These are phyloP conservation scores for Sclerotinia borealis DNA, from an alignment of 2,329 filamentous ascomycete species.

Conservation along the genomic window DNA sequence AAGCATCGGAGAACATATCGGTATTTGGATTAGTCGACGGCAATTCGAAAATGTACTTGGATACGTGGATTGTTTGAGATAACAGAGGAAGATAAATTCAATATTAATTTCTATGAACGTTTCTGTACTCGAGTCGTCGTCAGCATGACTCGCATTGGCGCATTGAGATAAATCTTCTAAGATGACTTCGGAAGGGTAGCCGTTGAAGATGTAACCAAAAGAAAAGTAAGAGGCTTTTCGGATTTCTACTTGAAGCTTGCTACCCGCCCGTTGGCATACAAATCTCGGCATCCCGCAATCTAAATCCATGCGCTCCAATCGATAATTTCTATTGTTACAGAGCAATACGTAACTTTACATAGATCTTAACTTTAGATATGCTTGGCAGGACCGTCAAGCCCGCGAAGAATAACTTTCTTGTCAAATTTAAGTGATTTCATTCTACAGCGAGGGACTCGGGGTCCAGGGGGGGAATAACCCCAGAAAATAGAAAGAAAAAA, in stretches of 20 bases:
- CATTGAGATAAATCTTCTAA: not conserved
- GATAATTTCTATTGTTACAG: not conserved
- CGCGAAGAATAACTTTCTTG: not conserved
- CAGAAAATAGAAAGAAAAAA: not conserved
- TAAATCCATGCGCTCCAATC: constrained; percentile 6
- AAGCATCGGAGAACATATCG: not conserved
- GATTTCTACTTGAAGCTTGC: not conserved
- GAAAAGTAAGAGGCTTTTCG: not conserved
- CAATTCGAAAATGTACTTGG: not conserved
- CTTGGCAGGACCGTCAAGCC: not conserved
- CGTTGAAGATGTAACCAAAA: constrained; percentile 3
- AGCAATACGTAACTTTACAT: not conserved
- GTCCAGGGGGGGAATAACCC: constrained; percentile 3
- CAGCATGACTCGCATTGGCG: not conserved
- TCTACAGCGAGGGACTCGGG: not conserved
- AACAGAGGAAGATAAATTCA: not conserved
- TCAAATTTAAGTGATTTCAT: not conserved
- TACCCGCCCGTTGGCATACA: constrained; percentile 4
- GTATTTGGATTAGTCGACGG: not conserved
- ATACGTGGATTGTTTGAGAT: not conserved
- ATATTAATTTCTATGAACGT: not conserved
- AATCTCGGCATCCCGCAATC: not conserved
- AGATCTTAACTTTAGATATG: not conserved
- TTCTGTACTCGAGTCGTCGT: not conserved
- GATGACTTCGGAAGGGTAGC: constrained; percentile 1